A percentile compares a stretch with the other conserved stretches of the same genome.
Evolutionary conservation across 176 grass and related monocot genomes (phyloP).

Genomic region (Musa itinerans): DNA sequence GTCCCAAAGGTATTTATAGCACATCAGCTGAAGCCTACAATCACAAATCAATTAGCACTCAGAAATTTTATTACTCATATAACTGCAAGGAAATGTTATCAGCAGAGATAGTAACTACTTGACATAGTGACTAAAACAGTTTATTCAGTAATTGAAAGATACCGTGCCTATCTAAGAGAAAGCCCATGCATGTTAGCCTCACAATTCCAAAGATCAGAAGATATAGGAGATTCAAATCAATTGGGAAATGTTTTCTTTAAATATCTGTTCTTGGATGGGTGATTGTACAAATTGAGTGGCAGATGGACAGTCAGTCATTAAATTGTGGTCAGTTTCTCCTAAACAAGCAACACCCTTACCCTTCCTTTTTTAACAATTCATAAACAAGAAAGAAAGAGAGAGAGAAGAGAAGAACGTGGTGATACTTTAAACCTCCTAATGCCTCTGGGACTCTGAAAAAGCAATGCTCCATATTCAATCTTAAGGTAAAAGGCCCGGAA

Average conservation of each 20-base stretch:
- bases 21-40: conserved; percentile 89
- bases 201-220: not conserved
- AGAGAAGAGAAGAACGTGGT: no score
- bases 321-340: not conserved
- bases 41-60: conserved; percentile 5
- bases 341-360: not conserved
- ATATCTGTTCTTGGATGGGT: not conserved
- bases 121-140: not conserved
- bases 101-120: not conserved
- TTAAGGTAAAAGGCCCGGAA: not conserved
- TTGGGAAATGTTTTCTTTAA: not conserved
- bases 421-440: not conserved
- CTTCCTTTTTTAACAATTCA: not conserved
- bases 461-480: not conserved
- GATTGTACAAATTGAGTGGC: not conserved
- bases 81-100: not conserved
- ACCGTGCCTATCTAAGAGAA: not conserved
- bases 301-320: not conserved
- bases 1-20: conserved; percentile 89
- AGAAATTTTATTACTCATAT: not conserved
- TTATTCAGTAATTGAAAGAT: not conserved
- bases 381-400: no score
- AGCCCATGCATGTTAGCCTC: not conserved
- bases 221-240: not conserved
- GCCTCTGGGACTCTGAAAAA: not conserved